phyloP scores from a whole-genome alignment of 257 asterid genomes.

The Penstemon newberryi region DNA sequence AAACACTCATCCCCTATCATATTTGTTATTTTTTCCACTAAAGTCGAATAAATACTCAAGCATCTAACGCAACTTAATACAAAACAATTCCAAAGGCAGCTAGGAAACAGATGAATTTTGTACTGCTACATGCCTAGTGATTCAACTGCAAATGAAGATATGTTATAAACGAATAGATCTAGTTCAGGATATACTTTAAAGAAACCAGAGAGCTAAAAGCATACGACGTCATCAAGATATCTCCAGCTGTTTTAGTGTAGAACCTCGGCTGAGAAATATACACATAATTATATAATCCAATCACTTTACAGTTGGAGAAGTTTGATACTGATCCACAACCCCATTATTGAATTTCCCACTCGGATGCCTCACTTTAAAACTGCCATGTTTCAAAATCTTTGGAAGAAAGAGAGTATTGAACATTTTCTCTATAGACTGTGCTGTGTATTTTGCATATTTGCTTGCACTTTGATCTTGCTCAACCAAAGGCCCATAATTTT shows the following conservation, averaged over 20 bases:
- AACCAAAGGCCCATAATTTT: slow-evolving; percentile 85
- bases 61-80: neutral
- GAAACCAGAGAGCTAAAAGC: slow-evolving; percentile 17
- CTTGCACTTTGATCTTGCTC: slow-evolving; percentile 73
- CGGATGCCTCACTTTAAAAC: slow-evolving; percentile 63
- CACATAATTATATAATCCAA: slow-evolving; percentile 3
- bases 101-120: slow-evolving; percentile 5
- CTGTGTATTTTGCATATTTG: slow-evolving; percentile 75
- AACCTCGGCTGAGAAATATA: slow-evolving; percentile 19
- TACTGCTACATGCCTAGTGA: slow-evolving; percentile 9
- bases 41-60: slow-evolving; percentile 15
- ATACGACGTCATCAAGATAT: slow-evolving; percentile 10
- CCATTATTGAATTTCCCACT: slow-evolving; percentile 61
- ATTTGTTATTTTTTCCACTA: slow-evolving; percentile 5
- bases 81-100: slow-evolving; percentile 13
- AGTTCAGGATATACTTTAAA: slow-evolving; percentile 19
- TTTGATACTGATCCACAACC: slow-evolving; percentile 44
- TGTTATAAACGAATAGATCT: slow-evolving; percentile 24
- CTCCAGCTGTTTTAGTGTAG: slow-evolving; percentile 4
- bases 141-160: slow-evolving; percentile 8
- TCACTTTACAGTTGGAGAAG: slow-evolving; percentile 48
- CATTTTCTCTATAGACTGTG: slow-evolving; percentile 69
- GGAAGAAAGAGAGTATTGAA: slow-evolving; percentile 64
- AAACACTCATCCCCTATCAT: slow-evolving; percentile 13
- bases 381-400: slow-evolving; percentile 53